Percentiles rank a stretch among this genome's conserved stretches.
These are phyloP conservation scores for Lathyrus aphaca DNA, from an alignment of 306 rosid species.

Conservation along the genomic window DNA sequence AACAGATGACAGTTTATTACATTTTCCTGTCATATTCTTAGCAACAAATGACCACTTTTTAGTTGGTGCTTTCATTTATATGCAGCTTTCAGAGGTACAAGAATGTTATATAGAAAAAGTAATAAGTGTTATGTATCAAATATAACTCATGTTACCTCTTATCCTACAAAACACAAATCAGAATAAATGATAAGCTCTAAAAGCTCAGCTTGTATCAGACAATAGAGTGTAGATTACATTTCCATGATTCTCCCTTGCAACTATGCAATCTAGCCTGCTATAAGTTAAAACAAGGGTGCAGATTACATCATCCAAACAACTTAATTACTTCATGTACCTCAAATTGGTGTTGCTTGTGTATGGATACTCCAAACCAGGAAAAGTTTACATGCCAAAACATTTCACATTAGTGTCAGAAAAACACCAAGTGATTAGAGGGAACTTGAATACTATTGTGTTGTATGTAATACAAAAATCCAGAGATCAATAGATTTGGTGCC, in stretches of 20 bases:
- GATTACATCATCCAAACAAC: too few species aligned
- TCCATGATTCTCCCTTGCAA: constrained; percentile 3
- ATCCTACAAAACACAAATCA: background rate
- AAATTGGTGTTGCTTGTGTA: constrained; percentile 13
- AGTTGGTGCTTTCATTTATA: background rate
- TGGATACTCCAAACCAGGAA: constrained; percentile 1
- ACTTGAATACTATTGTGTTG: background rate
- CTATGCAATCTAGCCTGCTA: constrained; percentile 13
- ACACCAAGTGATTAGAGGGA: background rate
- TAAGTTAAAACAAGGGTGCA: background rate
- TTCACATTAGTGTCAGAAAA: background rate
- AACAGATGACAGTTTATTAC: background rate
- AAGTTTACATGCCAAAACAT: constrained; percentile 8
- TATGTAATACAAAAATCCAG: background rate
- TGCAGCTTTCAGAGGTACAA: constrained; percentile 4
- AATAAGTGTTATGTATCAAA: background rate
- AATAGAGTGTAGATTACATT: background rate
- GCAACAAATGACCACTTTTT: too few species aligned
- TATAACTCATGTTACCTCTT: background rate
- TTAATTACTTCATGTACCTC: too few species aligned
- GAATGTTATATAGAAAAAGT: background rate
- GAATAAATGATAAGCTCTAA: constrained; percentile 1
- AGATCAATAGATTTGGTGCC: constrained; percentile 22
- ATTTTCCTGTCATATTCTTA: constrained; percentile 1
- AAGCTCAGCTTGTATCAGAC: background rate